Conservation (phyloP, 2,329 filamentous ascomycete species). For the Elsinoe necatrix region DNA sequence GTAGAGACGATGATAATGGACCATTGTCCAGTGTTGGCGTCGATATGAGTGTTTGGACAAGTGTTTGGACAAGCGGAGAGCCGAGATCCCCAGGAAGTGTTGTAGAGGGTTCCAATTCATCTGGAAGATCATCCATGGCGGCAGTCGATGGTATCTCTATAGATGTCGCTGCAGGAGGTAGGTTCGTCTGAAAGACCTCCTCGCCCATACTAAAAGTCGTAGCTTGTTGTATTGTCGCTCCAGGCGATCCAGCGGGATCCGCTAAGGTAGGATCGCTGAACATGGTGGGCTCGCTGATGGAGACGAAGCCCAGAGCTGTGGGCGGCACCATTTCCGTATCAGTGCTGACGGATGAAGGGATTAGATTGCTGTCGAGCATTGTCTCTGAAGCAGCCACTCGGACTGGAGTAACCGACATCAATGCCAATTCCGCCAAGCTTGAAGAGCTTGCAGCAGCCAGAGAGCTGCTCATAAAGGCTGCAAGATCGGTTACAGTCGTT, state of each 20-base stretch:
- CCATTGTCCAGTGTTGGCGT: not conserved
- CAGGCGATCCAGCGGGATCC: too few species aligned
- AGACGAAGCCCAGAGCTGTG: not conserved
- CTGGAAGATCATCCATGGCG: too few species aligned
- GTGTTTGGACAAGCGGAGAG: too few species aligned
- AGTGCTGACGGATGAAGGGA: not conserved
- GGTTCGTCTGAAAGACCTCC: too few species aligned
- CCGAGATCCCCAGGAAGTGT: too few species aligned
- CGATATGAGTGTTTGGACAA: too few species aligned
- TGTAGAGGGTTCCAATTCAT: too few species aligned
- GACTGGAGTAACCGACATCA: not conserved
- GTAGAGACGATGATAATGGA: not conserved
- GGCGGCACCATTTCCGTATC: not conserved
- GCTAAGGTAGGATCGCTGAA: too few species aligned
- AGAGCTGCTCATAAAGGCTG: slow-evolving; percentile 12
- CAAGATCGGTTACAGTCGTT: slow-evolving; percentile 1
- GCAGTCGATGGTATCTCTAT: too few species aligned
- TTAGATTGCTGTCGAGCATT: not conserved
- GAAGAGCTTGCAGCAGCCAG: not conserved
- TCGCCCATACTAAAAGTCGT: too few species aligned
- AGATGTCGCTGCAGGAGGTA: too few species aligned
- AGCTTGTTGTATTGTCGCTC: too few species aligned
- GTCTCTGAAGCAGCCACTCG: not conserved
- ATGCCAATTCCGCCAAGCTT: not conserved
- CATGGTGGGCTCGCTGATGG: not conserved